Evolutionary conservation across 2,329 filamentous ascomycete species (phyloP).

Genomic region (Alternaria sp.): DNA sequence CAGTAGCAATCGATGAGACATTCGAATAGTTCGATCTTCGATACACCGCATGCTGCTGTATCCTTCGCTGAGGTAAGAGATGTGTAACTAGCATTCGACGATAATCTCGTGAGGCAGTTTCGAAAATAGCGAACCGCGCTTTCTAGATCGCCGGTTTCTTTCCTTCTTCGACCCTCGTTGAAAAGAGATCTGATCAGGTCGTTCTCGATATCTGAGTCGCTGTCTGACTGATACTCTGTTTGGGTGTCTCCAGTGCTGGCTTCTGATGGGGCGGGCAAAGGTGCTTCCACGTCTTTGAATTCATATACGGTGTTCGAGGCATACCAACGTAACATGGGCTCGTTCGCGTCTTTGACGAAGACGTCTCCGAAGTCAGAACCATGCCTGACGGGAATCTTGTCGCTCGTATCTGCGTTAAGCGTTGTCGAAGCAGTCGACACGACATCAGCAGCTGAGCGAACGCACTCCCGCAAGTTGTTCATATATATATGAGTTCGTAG

Average conservation of each 20-base stretch:
- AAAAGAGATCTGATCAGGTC: constrained; percentile 31
- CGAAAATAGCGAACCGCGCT: constrained; percentile 27
- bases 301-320: constrained; percentile 35
- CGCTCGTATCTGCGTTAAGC: constrained; percentile 25
- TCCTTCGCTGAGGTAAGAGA: constrained; percentile 19
- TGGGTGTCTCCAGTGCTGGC: constrained; percentile 18
- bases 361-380: constrained; percentile 38
- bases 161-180: constrained; percentile 25
- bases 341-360: constrained; percentile 26
- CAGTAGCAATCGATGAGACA: constrained; percentile 26
- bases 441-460: constrained; percentile 36
- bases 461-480: constrained; percentile 34
- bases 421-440: constrained; percentile 36
- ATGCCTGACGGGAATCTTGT: constrained; percentile 22
- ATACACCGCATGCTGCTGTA: constrained; percentile 15
- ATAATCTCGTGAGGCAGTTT: constrained; percentile 29
- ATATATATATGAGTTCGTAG: constrained; percentile 27
- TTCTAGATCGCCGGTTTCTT: constrained; percentile 24
- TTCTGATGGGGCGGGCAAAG: constrained; percentile 21
- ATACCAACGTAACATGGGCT: constrained; percentile 34
- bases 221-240: constrained; percentile 28
- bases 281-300: constrained; percentile 24
- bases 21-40: constrained; percentile 24
- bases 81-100: constrained; percentile 18
- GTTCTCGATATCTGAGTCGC: constrained; percentile 31